Evolutionary conservation across 768 basidiomycete genomes (phyloP).

Genomic region (Boletus subcaerulescens): DNA sequence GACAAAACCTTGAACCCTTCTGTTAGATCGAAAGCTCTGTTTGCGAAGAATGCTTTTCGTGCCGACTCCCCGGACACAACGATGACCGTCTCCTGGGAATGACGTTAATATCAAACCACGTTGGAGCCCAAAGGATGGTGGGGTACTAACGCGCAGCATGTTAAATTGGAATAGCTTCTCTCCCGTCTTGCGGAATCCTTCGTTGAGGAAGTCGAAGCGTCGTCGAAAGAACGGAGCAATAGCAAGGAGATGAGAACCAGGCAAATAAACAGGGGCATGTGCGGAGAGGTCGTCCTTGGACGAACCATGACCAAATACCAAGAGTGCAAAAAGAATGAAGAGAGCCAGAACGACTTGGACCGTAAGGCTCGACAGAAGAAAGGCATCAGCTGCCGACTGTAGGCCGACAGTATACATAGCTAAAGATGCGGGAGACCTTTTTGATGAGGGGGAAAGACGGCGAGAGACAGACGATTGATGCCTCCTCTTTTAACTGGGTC

Average conservation of each 20-base stretch:
- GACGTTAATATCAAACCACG: slow-evolving; percentile 21
- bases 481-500: slow-evolving; percentile 22
- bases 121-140: slow-evolving; percentile 5
- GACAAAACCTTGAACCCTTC: slow-evolving; percentile 80
- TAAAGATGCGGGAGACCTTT: slow-evolving; percentile 22
- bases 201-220: slow-evolving; percentile 70
- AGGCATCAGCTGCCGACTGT: slow-evolving; percentile 36
- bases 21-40: slow-evolving; percentile 69
- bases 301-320: slow-evolving; percentile 33
- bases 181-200: slow-evolving; percentile 67
- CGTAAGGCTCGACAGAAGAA: slow-evolving; percentile 34
- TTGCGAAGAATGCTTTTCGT: slow-evolving; percentile 64
- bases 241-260: slow-evolving; percentile 54
- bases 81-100: slow-evolving; percentile 63
- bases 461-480: slow-evolving; percentile 25
- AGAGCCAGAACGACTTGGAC: slow-evolving; percentile 34
- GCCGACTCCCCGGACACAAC: slow-evolving; percentile 74
- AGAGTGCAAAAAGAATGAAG: slow-evolving; percentile 38
- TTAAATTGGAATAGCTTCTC: slow-evolving; percentile 68
- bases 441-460: slow-evolving; percentile 24
- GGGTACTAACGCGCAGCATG: slow-evolving; percentile 55
- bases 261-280: slow-evolving; percentile 52
- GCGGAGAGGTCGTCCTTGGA: slow-evolving; percentile 44
- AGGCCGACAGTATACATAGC: slow-evolving; percentile 44
- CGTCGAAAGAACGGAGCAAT: slow-evolving; percentile 66